Conservation (phyloP, 805 yeast genomes). For the Suhomyces tanzawaensis region DNA sequence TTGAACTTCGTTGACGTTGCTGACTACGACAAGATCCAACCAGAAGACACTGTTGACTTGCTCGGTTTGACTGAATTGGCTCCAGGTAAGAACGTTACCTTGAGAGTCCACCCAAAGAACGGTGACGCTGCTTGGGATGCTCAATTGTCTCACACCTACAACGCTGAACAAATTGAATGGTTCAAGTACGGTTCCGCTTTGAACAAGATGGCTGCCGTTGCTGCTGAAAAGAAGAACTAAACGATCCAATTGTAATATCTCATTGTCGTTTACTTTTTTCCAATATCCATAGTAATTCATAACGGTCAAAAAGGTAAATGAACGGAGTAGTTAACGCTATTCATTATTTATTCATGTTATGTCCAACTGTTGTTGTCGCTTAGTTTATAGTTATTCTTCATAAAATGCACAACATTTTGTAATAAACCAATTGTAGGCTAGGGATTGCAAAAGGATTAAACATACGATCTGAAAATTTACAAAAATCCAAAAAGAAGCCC, state of each 20-base stretch:
- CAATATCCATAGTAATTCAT: not conserved
- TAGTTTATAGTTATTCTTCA: not conserved
- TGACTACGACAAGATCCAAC: slow-evolving; percentile 91
- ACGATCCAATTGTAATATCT: not conserved
- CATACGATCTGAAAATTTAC: not conserved
- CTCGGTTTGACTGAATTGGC: slow-evolving; percentile 80
- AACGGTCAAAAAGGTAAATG: slow-evolving; percentile 2
- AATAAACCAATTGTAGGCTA: too few relatives aligned
- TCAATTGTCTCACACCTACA: slow-evolving; percentile 94
- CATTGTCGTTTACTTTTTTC: not conserved
- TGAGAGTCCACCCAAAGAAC: slow-evolving; percentile 70
- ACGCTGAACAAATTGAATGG: slow-evolving; percentile 97
- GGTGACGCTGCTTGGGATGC: slow-evolving; percentile 83
- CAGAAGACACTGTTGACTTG: slow-evolving; percentile 85
- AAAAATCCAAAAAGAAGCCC: slow-evolving; percentile 7
- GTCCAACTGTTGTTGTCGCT: slow-evolving; percentile 1
- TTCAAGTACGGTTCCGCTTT: slow-evolving; percentile 98
- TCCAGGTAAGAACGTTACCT: slow-evolving; percentile 86
- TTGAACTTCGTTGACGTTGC: slow-evolving; percentile 86
- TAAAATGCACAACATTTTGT: not conserved
- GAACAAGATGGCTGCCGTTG: slow-evolving; percentile 77
- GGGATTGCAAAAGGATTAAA: too few relatives aligned
- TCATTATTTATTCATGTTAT: slow-evolving; percentile 3
- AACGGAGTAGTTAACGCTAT: not conserved
- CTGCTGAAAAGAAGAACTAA: slow-evolving; percentile 8